Conservation (phyloP, 202 grass and related monocot species). For the Carex sylvatica region DNA sequence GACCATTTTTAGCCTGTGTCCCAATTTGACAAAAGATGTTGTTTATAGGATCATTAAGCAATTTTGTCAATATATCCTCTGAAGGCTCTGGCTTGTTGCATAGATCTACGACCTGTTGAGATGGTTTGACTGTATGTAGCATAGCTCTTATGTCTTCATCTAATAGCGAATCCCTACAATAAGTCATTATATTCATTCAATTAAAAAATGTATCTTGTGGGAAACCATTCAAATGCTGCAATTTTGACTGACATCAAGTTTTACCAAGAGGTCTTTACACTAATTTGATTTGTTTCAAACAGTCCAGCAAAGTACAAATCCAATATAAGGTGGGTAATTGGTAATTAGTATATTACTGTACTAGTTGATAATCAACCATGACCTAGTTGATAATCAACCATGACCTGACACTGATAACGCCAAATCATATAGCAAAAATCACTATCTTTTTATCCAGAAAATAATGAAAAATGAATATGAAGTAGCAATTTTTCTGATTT, state of each 20-base stretch:
- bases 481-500: too few relatives aligned
- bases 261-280: background rate
- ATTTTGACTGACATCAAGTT: background rate
- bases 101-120: slow-evolving; percentile 50
- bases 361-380: background rate
- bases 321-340: background rate
- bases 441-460: too few relatives aligned
- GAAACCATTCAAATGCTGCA: background rate
- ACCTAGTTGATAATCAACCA: background rate
- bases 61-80: slow-evolving; percentile 43
- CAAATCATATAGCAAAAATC: too few relatives aligned
- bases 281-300: background rate
- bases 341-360: background rate
- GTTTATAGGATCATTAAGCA: slow-evolving; percentile 37
- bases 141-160: slow-evolving; percentile 59
- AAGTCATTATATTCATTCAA: background rate
- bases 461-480: too few relatives aligned
- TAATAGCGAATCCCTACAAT: slow-evolving; percentile 55
- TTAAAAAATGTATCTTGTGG: too few relatives aligned
- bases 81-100: slow-evolving; percentile 47
- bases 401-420: background rate
- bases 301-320: background rate
- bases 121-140: slow-evolving; percentile 41
- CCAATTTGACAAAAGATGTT: slow-evolving; percentile 17
- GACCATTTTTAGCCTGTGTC: slow-evolving; percentile 18